These are phyloP conservation scores for Bipolaris oryzae DNA, from an alignment of 2,329 filamentous ascomycete species.

Conservation along the genomic window DNA sequence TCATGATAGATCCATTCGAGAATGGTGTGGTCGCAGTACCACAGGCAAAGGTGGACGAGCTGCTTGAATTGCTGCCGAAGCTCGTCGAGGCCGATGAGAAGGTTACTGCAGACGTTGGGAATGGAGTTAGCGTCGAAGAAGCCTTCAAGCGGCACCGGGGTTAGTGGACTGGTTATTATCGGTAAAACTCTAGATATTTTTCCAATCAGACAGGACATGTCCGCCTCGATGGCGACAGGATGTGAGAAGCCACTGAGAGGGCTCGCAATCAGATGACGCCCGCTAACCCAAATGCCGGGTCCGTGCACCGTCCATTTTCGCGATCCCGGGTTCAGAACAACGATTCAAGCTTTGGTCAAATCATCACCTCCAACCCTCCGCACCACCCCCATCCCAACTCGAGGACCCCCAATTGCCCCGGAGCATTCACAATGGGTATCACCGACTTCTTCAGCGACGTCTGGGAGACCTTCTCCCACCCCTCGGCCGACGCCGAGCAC, in stretches of 20 bases:
- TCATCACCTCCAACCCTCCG: conserved; percentile 22
- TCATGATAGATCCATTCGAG: conserved; percentile 72
- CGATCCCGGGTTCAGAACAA: conserved; percentile 27
- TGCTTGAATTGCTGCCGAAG: conserved; percentile 63
- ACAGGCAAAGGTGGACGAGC: conserved; percentile 61
- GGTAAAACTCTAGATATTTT: no score
- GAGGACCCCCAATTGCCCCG: conserved; percentile 43
- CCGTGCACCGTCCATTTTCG: conserved; percentile 27
- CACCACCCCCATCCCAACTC: conserved; percentile 18
- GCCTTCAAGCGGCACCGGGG: conserved; percentile 65
- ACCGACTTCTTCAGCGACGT: conserved; percentile 68
- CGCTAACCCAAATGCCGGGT: conserved; percentile 23
- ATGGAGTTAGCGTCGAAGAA: conserved; percentile 67
- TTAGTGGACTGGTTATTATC: conserved; percentile 8
- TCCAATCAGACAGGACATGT: no score
- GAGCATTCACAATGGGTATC: conserved; percentile 61
- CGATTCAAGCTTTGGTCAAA: conserved; percentile 25
- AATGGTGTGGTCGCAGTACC: conserved; percentile 72
- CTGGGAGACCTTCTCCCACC: conserved; percentile 67
- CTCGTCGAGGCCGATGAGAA: conserved; percentile 52
- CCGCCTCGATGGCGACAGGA: not conserved
- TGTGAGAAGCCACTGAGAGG: conserved; percentile 24
- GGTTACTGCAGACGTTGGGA: conserved; percentile 63
- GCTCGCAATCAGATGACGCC: conserved; percentile 31
- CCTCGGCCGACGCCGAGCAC: conserved; percentile 52